phyloP scores from a whole-genome alignment of 805 yeast species.

The Torulaspora gathmanii region DNA sequence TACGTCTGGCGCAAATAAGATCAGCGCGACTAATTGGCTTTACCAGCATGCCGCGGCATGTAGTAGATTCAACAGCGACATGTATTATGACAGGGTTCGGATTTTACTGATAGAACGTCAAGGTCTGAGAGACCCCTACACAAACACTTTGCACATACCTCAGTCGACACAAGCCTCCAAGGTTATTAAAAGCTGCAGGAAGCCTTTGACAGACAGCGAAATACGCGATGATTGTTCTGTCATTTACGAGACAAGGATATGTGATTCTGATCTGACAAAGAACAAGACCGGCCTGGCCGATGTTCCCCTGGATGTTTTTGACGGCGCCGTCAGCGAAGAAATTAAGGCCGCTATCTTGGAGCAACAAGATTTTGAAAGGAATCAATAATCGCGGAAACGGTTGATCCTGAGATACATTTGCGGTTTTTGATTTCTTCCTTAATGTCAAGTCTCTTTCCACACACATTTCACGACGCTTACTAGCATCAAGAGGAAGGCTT shows the following conservation, averaged over 20 bases:
- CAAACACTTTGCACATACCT: conserved; percentile 78
- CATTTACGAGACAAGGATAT: conserved; percentile 44
- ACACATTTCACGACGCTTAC: no score
- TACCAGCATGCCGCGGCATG: conserved; percentile 78
- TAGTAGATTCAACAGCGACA: conserved; percentile 60
- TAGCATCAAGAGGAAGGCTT: no score
- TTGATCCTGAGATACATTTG: not conserved
- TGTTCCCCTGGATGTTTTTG: conserved; percentile 56
- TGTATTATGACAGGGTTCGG: conserved; percentile 54
- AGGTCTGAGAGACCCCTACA: conserved; percentile 74
- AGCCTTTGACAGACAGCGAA: conserved; percentile 24
- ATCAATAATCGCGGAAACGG: not conserved
- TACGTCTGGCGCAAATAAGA: conserved; percentile 30
- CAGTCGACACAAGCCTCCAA: conserved; percentile 64
- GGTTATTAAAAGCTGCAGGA: conserved; percentile 29
- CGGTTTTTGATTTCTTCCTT: no score
- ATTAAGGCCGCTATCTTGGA: conserved; percentile 54
- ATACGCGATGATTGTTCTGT: conserved; percentile 35
- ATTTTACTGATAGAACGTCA: conserved; percentile 42
- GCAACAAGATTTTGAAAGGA: conserved; percentile 52
- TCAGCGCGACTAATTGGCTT: conserved; percentile 76
- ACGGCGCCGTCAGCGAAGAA: conserved; percentile 53
- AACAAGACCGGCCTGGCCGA: conserved; percentile 58
- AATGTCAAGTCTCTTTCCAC: no score
- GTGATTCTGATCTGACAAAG: conserved; percentile 45